Evolutionary conservation across 345 rosid genomes (phyloP).

Genomic region (Abelmoschus esculentus): DNA sequence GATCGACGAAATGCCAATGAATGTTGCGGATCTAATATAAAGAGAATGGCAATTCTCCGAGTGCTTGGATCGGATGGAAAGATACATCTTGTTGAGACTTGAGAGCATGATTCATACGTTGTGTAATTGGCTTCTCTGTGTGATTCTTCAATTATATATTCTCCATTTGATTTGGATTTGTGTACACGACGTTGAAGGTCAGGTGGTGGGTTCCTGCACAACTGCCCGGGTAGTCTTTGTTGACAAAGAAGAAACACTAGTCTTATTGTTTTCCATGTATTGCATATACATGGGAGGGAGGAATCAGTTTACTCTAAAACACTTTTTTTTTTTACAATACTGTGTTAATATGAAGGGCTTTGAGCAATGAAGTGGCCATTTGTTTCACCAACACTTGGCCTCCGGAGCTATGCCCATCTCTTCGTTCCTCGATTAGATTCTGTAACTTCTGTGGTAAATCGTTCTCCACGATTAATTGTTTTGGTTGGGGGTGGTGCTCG

Average conservation of each 20-base stretch:
- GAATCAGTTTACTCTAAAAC: not conserved
- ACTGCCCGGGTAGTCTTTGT: not conserved
- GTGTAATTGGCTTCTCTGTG: not conserved
- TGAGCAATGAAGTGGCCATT: conserved; percentile 94
- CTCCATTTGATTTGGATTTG: not conserved
- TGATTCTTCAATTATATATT: not conserved
- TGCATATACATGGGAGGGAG: not conserved
- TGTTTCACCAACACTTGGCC: conserved; percentile 97
- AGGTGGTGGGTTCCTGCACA: not conserved
- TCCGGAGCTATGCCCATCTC: conserved; percentile 91
- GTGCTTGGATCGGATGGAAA: not conserved
- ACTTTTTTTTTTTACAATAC: conserved; percentile 42
- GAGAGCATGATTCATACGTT: not conserved
- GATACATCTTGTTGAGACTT: not conserved
- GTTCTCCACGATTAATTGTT: conserved; percentile 93
- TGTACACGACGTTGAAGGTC: not conserved
- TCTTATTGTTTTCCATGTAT: too few relatives aligned
- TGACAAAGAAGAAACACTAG: not conserved
- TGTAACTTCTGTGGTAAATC: conserved; percentile 78
- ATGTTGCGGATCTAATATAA: conserved; percentile 59
- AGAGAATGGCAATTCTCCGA: not conserved
- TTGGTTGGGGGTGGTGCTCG: conserved; percentile 97
- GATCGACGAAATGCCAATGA: conserved; percentile 95
- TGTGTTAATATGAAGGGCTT: conserved; percentile 90
- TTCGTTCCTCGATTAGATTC: conserved; percentile 88